Evolutionary conservation across 2,329 filamentous ascomycete species (phyloP), one percentile per base, ranked within the genome.

Genomic region (Erysiphe pulchra): DNA sequence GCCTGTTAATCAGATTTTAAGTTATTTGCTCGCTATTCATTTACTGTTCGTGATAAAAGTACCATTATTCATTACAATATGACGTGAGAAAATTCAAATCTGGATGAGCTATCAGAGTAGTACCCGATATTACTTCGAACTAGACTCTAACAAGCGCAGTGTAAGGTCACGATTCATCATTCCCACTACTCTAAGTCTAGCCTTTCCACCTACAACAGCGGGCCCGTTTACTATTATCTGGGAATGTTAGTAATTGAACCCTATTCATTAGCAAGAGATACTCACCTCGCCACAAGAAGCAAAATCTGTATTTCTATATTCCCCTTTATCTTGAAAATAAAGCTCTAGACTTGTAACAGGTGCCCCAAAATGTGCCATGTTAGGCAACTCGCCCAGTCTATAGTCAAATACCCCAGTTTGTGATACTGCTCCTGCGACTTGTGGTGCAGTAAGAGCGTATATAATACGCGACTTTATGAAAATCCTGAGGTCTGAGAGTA

Each of bases 401-500:
- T 95, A 95, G 59, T 95, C 87, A 57, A 82, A 92, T 36, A 86
- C 69, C 49, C 82, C 77, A 8, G 82, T 92, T 63, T 95, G 87
- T 1, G 79, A 67, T n/a, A 92, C 73, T 0, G 86, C 79, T 34
- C 90, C 90, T 2, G 86, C 87, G n/a, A 95, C 81, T 49, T 74
- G 73, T 20, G 83, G 67, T 0, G 80, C 76, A 16, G 84, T 80
- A 46, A 98, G 67, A 2, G 85, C 86, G 60, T 95, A 93, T 44
- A 92, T 68, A 47, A 94, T 68, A 45, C 84, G 74, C 1, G 84
- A 78, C 28, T 79, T 73, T 1, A 80, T 82, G 60, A 85, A 82
- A 45, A 92, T 70, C 41, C 86, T 75, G 47, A 95, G 63, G 56
- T 94, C 83, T 0, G 80, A 83, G 37, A 95, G 67, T 44, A 77